Base-by-base conservation (phyloP, 495 filamentous ascomycete genomes). In the Pseudomonodictys pantanalensis region DNA sequence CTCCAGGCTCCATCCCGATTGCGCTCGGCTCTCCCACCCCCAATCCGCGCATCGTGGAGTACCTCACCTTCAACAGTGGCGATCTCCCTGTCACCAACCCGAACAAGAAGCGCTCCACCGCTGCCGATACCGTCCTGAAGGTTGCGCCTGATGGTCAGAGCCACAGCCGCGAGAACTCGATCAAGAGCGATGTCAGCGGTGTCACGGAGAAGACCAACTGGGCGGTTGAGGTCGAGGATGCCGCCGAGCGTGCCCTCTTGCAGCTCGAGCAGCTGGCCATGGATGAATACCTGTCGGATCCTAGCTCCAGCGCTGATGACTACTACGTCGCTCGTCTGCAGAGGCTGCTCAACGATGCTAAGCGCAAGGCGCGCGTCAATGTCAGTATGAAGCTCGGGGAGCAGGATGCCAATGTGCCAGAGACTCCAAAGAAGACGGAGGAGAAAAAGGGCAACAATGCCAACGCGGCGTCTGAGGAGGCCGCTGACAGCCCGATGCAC, bases 191-290 rank as follows among this genome's bases (percentile, higher is more conserved):
- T 24, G n/a, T 52, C 23, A 25, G 29, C 23, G 58, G 58, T 10
- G 60, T 63, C 22, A 26, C 32, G 1, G 60, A 63, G 48, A 25
- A 35, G 29, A 46, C 18, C 22, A 63, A 43, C 20, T 63, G 60
- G 60, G 60, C 45, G 6, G 45, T 45, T 17, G 52, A 63, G 2
- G 33, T 53, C 32, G 29, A 35, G 22, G 45, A 44, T 1, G 23
- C 43, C 2, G 11, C 56, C 6, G 53, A 58, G 30, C 20, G 23
- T 18, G 33, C 46, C 2, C 7, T 52, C 10, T 8, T 39, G 28
- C 26, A 35, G 30, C 28, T 63, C 8, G 60, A 63, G 32, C 60
- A 63, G 47, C 23, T 63, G 24, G 60, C 60, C 22, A 12, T 50
- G 17, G 60, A 63, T 28, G 60, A 63, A 33, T 3, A 25, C 9